A percentile compares a stretch with the other conserved stretches of the same genome.
Evolutionary conservation across 2,329 filamentous ascomycete species (phyloP).

Genomic region (Bipolaris cookei): DNA sequence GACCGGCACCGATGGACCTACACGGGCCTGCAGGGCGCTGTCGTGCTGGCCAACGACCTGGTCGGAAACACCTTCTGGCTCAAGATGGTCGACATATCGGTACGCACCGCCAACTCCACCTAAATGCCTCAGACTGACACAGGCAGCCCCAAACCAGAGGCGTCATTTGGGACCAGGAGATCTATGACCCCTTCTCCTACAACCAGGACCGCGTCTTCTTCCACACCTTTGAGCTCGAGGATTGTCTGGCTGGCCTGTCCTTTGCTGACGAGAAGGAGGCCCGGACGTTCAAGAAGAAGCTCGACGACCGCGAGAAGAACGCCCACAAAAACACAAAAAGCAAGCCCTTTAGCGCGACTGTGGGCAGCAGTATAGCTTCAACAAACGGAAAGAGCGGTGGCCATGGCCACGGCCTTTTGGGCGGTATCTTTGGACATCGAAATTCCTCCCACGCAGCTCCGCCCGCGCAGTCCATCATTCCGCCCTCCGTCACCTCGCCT

Average conservation of each 20-base stretch:
- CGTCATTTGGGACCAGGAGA: slow-evolving; percentile 70
- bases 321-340: slow-evolving; percentile 84
- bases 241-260: slow-evolving; percentile 86
- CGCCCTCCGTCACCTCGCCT: slow-evolving; percentile 51
- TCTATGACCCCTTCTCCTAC: slow-evolving; percentile 93
- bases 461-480: slow-evolving; percentile 58
- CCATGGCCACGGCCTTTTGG: slow-evolving; percentile 57
- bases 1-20: slow-evolving; percentile 88
- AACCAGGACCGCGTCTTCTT: slow-evolving; percentile 98
- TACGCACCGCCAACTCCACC: slow-evolving; percentile 55
- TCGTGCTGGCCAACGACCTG: slow-evolving; percentile 89
- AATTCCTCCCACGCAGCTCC: slow-evolving; percentile 52
- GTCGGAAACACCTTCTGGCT: slow-evolving; percentile 97
- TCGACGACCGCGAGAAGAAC: slow-evolving; percentile 94
- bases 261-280: slow-evolving; percentile 98
- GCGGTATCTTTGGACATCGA: slow-evolving; percentile 59
- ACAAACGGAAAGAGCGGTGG: slow-evolving; percentile 40
- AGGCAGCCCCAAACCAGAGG: slow-evolving; percentile 53
- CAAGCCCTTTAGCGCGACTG: slow-evolving; percentile 69
- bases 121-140: slow-evolving; percentile 52
- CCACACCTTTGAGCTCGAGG: slow-evolving; percentile 94
- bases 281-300: slow-evolving; percentile 95
- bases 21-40: slow-evolving; percentile 89
- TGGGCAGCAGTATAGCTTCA: slow-evolving; percentile 30
- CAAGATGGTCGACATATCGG: slow-evolving; percentile 95